A percentile compares a stretch with the other conserved stretches of the same genome.
Evolutionary conservation across 2,329 filamentous ascomycete species (phyloP).

Genomic region (Aspergillus jensenii): DNA sequence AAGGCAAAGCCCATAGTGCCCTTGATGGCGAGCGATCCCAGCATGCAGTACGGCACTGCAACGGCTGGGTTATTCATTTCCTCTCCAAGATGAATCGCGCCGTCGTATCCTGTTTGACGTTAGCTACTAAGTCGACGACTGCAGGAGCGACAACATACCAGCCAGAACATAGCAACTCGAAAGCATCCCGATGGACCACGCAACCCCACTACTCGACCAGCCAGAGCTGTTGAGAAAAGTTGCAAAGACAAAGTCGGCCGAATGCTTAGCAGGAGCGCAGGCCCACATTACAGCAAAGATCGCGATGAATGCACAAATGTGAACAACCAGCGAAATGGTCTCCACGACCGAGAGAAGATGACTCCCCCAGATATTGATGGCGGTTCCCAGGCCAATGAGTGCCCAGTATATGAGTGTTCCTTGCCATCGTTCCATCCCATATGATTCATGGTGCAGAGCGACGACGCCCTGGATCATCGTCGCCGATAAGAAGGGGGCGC

Average conservation of each 20-base stretch:
- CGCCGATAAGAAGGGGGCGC: constrained; percentile 44
- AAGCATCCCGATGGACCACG: constrained; percentile 15
- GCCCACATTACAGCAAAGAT: constrained; percentile 1
- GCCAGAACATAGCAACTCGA: constrained; percentile 11
- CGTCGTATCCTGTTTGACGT: constrained; percentile 9
- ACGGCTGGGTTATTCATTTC: constrained; percentile 9
- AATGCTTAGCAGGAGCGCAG: background rate
- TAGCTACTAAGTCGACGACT: too few relatives aligned
- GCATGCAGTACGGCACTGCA: constrained; percentile 1
- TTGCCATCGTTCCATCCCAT: constrained; percentile 47
- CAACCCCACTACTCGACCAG: constrained; percentile 12
- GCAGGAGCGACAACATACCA: constrained; percentile 3
- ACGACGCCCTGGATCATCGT: constrained; percentile 49
- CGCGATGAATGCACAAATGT: constrained; percentile 3
- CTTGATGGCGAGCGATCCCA: constrained; percentile 29
- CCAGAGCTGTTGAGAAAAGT: constrained; percentile 10
- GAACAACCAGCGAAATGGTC: background rate
- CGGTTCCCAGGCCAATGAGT: background rate
- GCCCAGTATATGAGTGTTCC: constrained; percentile 11
- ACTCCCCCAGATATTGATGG: constrained; percentile 7
- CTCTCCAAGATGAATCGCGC: constrained; percentile 10
- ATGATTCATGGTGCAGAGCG: constrained; percentile 41
- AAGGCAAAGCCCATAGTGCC: constrained; percentile 23
- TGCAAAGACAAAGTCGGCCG: constrained; percentile 8
- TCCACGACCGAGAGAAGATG: constrained; percentile 6